phyloP scores from a whole-genome alignment of 208 protist species.

The Acanthamoeba sp. region DNA sequence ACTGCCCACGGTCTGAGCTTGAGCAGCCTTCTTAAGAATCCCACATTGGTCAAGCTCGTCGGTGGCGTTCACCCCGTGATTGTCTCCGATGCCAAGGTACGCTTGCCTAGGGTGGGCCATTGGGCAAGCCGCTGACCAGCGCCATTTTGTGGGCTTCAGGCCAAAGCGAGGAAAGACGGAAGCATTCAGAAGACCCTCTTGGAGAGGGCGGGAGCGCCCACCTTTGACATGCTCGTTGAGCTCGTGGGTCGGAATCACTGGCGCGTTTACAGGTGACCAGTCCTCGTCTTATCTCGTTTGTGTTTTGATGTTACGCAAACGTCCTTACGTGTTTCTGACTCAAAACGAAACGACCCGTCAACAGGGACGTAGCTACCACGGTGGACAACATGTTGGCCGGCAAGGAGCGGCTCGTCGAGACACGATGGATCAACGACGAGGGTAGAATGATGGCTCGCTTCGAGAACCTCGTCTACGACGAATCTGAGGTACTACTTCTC shows the following conservation, averaged over 20 bases:
- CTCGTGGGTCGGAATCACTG: slow-evolving; percentile 43
- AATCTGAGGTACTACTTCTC: neutral
- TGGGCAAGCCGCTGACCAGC: neutral
- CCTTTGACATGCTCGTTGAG: slow-evolving; percentile 67
- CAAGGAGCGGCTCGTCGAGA: slow-evolving; percentile 24
- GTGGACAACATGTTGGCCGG: slow-evolving; percentile 56
- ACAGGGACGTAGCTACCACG: slow-evolving; percentile 32
- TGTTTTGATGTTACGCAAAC: neutral
- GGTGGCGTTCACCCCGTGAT: slow-evolving; percentile 62
- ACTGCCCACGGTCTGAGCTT: slow-evolving; percentile 61
- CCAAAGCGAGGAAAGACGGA: neutral
- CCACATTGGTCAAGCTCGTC: slow-evolving; percentile 25
- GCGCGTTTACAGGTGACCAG: slow-evolving; percentile 32
- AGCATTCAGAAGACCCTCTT: slow-evolving; percentile 60
- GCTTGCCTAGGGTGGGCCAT: neutral
- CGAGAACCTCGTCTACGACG: neutral
- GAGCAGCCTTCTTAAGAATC: slow-evolving; percentile 53
- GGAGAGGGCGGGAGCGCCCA: slow-evolving; percentile 46
- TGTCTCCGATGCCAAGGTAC: slow-evolving; percentile 40
- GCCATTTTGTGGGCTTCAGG: neutral
- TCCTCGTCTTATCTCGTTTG: neutral
- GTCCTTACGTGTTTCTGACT: neutral
- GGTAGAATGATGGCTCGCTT: slow-evolving; percentile 8
- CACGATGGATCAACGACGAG: slow-evolving; percentile 26
- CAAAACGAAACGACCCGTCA: neutral